Evolutionary conservation across 2,329 filamentous ascomycete genomes (phyloP), one percentile per base, ranked within the genome.

Genomic region (Ambrosiella xylebori): DNA sequence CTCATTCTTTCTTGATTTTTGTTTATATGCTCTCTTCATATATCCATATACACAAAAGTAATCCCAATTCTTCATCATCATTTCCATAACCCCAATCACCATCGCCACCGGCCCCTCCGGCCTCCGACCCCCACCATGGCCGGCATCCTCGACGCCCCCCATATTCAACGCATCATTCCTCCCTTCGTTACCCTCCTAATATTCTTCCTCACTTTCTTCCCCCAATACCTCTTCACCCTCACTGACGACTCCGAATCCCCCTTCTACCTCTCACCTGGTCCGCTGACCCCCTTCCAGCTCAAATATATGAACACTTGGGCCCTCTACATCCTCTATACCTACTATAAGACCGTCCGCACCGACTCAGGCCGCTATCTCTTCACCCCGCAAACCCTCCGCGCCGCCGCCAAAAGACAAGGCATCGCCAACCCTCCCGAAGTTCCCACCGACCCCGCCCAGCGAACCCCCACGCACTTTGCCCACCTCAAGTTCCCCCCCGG

Each of bases 141-240:
- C 57, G 72, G 71, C 68, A 62, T 72, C 66, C 66, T 68, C 64
- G 66, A 70, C 61, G 68, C 71, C 65, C 68, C 71, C 57, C 64
- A 71, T 49, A 65, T 80, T 61, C 74, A 77, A 65, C 68, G 70
- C 54, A 72, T 88, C 56, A 83, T 84, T 60, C 78, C 89, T n/a
- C 84, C 85, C 12, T 77, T 74, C 59, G 84, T 86, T 50, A 81
- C 80, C 62, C 58, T 74, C 7, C 71, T 91, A 12, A 85, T 90
- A 60, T 66, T 71, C 57, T 86, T 88, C 66, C 76, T 90, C 2
- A 79, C 80, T 61, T 88, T 85, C 71, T 77, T 79, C 54, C 85
- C 86, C 3, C 87, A 91, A 70, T 77, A 75, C 66, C 73, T 91
- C 52, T 86, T 91, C 67, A 69, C 76, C 63, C 70, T 78, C 61